Base-by-base conservation (phyloP, 2,329 filamentous ascomycete genomes). In the Paracoccidioides lutzii region DNA sequence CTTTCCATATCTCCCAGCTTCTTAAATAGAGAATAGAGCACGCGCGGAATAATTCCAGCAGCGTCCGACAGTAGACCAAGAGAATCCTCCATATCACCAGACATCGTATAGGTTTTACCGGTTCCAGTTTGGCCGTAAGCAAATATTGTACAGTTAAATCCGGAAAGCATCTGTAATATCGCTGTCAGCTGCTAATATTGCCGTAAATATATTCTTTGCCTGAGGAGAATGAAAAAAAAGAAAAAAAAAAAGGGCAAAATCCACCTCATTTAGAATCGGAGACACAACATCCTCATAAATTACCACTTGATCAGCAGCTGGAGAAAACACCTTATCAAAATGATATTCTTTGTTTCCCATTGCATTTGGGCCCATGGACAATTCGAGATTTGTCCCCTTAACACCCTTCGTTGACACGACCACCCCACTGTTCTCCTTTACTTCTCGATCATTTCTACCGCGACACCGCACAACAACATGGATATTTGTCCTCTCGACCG, bases 61-160 rank as follows among this genome's bases (percentile, higher is more conserved):
- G 84, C 85, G 67, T 97, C 93, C 1, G 91, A 91, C 12, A 95
- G 78, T 58, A 95, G 83, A 1, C 91, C 89, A 41, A 90, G 73
- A 0, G 83, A 88, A 63, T 96, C 88, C 12, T 81, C 88, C 82
- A 98, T 96, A 70, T 98, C 91, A 55, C 93, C 93, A 0, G 91
- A 95, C 93, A 98, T 98, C 30, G 93, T 98, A 71, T 98, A 98
- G 12, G 93, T 98, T 71, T 98, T 98, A 64, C 93, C 93, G 0
- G 93, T 98, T 46, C 93, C 93, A 0, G 93, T 98, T 70, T 98
- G 93, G 32, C 93, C 93, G 69, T 98, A 98, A 38, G 93, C 93
- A 65, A 98, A 98, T 58, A 98, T 95, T 4, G 93, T 98, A 73
- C 93, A 98, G 70, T 98, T 98, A 74, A 88, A 97, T 53, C 93